Conservation (phyloP, 169 alveolate species). For the Eimeria sp. region DNA sequence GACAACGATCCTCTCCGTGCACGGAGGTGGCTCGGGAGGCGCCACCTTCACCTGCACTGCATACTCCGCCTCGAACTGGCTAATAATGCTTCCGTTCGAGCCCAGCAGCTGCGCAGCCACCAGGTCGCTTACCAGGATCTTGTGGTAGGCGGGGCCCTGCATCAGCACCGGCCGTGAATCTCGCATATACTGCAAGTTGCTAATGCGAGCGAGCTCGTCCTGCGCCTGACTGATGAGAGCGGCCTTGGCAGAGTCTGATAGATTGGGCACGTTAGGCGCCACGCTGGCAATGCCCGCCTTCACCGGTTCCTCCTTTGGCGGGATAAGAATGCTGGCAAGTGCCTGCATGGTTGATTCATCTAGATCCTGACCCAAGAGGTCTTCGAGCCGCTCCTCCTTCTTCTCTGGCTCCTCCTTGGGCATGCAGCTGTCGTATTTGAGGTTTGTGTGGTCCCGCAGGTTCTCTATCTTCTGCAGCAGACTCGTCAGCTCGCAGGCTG, state of each 20-base stretch:
- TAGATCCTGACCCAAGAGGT: conserved; percentile 24
- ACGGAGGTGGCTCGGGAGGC: conserved; percentile 67
- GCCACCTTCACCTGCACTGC: conserved; percentile 58
- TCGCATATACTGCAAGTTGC: conserved; percentile 67
- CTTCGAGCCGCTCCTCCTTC: conserved; percentile 37
- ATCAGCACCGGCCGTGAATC: conserved; percentile 1
- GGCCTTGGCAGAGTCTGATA: conserved; percentile 68
- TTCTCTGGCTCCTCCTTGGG: conserved; percentile 43
- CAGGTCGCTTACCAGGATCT: conserved; percentile 62
- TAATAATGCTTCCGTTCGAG: conserved; percentile 35
- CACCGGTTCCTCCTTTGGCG: conserved; percentile 61
- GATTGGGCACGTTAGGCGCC: conserved; percentile 49
- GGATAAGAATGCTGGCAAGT: conserved; percentile 44
- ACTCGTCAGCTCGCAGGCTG: neutral
- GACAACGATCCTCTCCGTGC: conserved; percentile 63
- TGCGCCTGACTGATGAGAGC: conserved; percentile 74
- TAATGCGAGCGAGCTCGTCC: conserved; percentile 75
- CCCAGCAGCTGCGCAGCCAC: conserved; percentile 81
- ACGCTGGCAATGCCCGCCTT: conserved; percentile 71
- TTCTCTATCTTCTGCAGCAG: neutral
- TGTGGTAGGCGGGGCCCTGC: conserved; percentile 80
- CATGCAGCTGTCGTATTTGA: conserved; percentile 71
- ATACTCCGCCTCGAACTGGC: conserved; percentile 48
- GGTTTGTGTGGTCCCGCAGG: conserved; percentile 54
- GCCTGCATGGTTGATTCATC: conserved; percentile 62